These are phyloP conservation scores for Collybia mongolica DNA, from an alignment of 768 basidiomycete genomes.

Conservation along the genomic window DNA sequence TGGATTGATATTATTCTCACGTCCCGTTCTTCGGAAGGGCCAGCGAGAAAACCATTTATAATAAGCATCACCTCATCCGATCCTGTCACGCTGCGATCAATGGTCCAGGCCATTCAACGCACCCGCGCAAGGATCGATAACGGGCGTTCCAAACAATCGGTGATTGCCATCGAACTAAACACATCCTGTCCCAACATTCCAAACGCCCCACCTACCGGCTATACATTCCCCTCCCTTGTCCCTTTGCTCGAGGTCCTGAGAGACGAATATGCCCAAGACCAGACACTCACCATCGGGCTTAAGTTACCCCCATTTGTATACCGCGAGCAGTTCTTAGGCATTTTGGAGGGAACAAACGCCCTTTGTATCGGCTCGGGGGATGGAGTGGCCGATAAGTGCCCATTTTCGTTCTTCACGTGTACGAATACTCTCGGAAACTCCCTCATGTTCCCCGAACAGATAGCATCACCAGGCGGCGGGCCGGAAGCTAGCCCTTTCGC, in stretches of 20 bases:
- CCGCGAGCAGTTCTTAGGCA: conserved; percentile 55
- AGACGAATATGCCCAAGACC: conserved; percentile 45
- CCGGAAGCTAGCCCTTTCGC: conserved; percentile 39
- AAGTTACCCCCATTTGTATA: conserved; percentile 79
- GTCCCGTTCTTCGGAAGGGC: conserved; percentile 20
- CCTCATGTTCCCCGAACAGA: conserved; percentile 63
- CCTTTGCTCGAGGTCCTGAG: conserved; percentile 58
- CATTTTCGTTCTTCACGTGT: conserved; percentile 74
- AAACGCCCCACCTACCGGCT: conserved; percentile 62
- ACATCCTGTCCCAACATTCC: conserved; percentile 83
- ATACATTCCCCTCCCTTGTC: conserved; percentile 49
- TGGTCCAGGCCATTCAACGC: conserved; percentile 60
- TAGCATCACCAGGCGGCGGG: conserved; percentile 13
- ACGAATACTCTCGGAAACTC: conserved; percentile 80
- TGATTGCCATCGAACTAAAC: conserved; percentile 78
- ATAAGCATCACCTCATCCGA: conserved; percentile 74
- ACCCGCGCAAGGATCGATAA: conserved; percentile 46
- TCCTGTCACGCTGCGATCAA: conserved; percentile 44
- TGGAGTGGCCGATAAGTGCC: conserved; percentile 20
- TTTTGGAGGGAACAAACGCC: conserved; percentile 44
- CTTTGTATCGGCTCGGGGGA: conserved; percentile 26
- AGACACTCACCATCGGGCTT: conserved; percentile 63
- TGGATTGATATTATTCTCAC: conserved; percentile 59
- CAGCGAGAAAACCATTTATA: conserved; percentile 55
- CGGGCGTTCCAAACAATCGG: conserved; percentile 19